These are phyloP conservation scores for Aspergillus awamori DNA, from an alignment of 2,329 filamentous ascomycete species.

Conservation along the genomic window DNA sequence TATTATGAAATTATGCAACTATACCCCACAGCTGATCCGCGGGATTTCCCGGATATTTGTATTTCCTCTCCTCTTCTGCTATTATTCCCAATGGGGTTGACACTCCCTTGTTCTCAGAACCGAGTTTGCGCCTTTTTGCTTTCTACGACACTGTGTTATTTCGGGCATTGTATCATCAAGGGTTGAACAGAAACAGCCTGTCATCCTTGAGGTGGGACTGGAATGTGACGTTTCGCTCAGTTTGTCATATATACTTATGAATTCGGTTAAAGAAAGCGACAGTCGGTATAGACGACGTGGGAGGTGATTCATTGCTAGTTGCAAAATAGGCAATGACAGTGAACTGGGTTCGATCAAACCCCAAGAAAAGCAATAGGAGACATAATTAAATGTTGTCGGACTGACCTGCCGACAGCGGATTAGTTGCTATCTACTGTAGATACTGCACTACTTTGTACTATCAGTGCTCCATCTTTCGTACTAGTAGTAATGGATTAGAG, in stretches of 20 bases:
- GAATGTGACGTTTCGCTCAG: not conserved
- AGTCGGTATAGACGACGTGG: not conserved
- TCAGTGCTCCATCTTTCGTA: not conserved
- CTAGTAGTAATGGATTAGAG: not conserved
- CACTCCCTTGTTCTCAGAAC: not conserved
- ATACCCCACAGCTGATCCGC: slow-evolving; percentile 20
- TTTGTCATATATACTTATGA: not conserved
- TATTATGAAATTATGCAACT: slow-evolving; percentile 11
- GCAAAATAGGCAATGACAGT: not conserved
- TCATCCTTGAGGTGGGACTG: slow-evolving; percentile 6
- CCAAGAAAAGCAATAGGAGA: not conserved
- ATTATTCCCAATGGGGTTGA: not conserved
- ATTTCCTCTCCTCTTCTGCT: slow-evolving; percentile 12
- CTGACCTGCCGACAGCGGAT: not conserved
- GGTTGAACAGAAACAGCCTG: slow-evolving; percentile 10
- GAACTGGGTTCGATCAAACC: not conserved
- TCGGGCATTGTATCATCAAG: not conserved
- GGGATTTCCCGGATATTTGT: slow-evolving; percentile 5
- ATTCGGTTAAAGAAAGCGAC: not conserved
- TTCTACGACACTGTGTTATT: not conserved
- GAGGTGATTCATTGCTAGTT: not conserved
- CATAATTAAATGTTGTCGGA: not conserved
- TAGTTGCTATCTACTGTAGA: no score
- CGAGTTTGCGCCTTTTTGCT: not conserved
- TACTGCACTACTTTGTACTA: not conserved